These are phyloP conservation scores for Heritiera fomes DNA, from an alignment of 345 rosid species.

Conservation along the genomic window DNA sequence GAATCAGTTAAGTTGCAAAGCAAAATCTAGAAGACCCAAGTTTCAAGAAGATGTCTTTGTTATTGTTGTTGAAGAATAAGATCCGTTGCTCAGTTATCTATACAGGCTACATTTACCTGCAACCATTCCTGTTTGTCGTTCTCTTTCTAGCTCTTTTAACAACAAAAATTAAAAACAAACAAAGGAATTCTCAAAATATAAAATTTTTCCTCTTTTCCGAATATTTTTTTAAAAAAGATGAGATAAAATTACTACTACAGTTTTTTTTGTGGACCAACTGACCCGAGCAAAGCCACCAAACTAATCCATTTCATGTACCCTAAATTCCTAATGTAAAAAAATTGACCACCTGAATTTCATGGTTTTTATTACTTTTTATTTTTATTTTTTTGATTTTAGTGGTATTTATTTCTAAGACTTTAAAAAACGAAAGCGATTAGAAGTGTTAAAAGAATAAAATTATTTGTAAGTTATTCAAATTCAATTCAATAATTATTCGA, in stretches of 20 bases:
- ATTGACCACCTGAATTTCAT: not conserved
- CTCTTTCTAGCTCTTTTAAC: not conserved
- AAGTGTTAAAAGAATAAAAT: too few relatives aligned
- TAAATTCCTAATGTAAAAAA: not conserved
- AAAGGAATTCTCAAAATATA: not conserved
- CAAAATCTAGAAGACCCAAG: conserved; percentile 23
- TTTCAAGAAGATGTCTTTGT: conserved; percentile 9
- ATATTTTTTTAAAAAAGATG: too few relatives aligned
- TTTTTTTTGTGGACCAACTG: conserved; percentile 4
- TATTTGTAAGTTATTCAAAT: too few relatives aligned
- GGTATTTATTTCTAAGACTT: not conserved
- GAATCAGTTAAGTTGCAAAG: conserved; percentile 7
- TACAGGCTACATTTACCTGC: conserved; percentile 13
- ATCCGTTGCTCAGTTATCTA: conserved; percentile 34
- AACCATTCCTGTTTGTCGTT: not conserved
- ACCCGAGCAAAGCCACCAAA: not conserved
- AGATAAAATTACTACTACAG: not conserved
- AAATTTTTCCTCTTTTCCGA: too few relatives aligned
- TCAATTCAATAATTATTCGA: too few relatives aligned
- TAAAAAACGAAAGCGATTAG: not conserved
- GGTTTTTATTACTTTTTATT: not conserved
- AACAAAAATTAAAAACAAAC: not conserved
- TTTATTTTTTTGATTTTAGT: not conserved
- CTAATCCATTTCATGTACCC: not conserved
- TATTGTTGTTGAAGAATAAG: conserved; percentile 12